Base-by-base conservation (phyloP, 2,329 filamentous ascomycete species). In the Aureobasidium sp. region DNA sequence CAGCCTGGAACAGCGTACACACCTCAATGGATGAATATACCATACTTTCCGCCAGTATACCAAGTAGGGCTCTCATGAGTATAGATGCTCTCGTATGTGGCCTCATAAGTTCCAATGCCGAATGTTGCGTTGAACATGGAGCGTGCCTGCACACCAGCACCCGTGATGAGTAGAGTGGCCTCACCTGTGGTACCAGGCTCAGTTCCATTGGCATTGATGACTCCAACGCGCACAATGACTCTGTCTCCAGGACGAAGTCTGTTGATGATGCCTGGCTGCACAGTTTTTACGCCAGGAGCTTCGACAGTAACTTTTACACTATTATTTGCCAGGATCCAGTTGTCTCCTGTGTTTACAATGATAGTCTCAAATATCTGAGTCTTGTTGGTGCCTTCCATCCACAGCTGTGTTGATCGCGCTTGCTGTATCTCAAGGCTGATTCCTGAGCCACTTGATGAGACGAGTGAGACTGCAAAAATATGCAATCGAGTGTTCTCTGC, bases 1-100 rank as follows among this genome's bases (percentile, higher is more conserved):
- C 82, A 85, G 3, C 78, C 81, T 0, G 82, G 79, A 0, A 84
- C 81, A 0, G 80, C 70, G 64, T 83, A 85, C 0, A 78, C 72
- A 0, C 82, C 82, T 69, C 82, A 85, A 63, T 85, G 82, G 44
- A 85, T 81, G 66, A 85, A 85, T 41, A 85, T 85, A 0, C 83
- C 82, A 63, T 75, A 85, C 62, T 85, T 85, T 27, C 75, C 79
- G 45, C 78, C 74, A 59, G 81, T 75, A 64, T 78, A 85, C 82
- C 82, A 85, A 5, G 76, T 72, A 0, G 81, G 81, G 14, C 76
- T 76, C 67, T 78, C 77, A 55, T 78, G 76, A 50, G 69, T 67
- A 55, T 76, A 75, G 21, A 76, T 68, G 3, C 72, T 74, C n/a
- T 74, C 72, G 54, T 71, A 75, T 3, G 69, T 73, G 13, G 71